Evolutionary conservation across 2,329 filamentous ascomycete species (phyloP).

Genomic region (Fusarium dimerum): DNA sequence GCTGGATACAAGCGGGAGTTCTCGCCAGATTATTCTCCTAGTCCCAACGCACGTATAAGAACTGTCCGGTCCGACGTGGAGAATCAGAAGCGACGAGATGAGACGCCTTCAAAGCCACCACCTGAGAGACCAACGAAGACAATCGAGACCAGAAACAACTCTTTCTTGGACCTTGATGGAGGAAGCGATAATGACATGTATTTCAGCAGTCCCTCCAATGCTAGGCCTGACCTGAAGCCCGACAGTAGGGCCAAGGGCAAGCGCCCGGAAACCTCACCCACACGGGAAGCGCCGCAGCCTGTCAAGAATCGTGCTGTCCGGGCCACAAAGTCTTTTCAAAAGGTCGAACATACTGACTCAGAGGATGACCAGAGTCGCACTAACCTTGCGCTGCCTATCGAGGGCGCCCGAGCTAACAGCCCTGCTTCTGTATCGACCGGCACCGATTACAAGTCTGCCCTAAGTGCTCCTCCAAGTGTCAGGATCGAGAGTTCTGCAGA

Average conservation of each 20-base stretch:
- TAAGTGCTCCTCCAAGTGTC: slow-evolving; percentile 47
- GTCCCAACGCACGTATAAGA: slow-evolving; percentile 70
- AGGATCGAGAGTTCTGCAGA: slow-evolving; percentile 44
- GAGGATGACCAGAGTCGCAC: slow-evolving; percentile 36
- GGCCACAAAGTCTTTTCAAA: slow-evolving; percentile 26
- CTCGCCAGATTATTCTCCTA: slow-evolving; percentile 74
- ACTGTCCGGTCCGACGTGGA: slow-evolving; percentile 54
- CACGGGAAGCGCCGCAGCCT: slow-evolving; percentile 11
- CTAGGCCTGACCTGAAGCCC: slow-evolving; percentile 14
- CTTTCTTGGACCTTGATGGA: slow-evolving; percentile 52
- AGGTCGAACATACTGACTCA: slow-evolving; percentile 30
- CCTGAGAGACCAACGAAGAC: slow-evolving; percentile 33
- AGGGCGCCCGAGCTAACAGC: slow-evolving; percentile 39
- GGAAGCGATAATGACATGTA: slow-evolving; percentile 50
- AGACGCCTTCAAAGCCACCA: slow-evolving; percentile 39
- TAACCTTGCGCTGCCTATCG: slow-evolving; percentile 45
- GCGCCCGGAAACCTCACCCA: slow-evolving; percentile 4
- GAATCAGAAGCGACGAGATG: slow-evolving; percentile 22
- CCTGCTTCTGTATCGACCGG: slow-evolving; percentile 39
- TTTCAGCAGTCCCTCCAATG: slow-evolving; percentile 14
- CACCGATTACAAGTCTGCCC: slow-evolving; percentile 43
- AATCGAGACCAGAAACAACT: slow-evolving; percentile 42
- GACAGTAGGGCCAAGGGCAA: slow-evolving; percentile 12
- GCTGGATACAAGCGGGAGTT: slow-evolving; percentile 58
- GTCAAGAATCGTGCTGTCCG: slow-evolving; percentile 32